Conservation (phyloP, 345 rosid species). For the Eucalyptus polyanthemos region DNA sequence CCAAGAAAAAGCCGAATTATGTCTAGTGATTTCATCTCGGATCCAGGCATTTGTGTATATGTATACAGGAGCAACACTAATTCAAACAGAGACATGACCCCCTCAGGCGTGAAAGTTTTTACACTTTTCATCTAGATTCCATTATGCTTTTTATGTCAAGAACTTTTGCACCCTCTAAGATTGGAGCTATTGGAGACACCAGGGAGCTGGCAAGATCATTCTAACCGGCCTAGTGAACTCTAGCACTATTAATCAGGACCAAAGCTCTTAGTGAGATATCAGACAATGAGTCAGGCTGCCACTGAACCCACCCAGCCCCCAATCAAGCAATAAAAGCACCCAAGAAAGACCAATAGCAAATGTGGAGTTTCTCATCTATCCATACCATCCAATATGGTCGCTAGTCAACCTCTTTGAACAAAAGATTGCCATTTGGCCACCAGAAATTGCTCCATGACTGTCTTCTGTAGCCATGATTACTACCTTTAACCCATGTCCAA, state of each 20-base stretch:
- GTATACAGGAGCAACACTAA: not conserved
- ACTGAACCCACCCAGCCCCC: not conserved
- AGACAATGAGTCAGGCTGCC: not conserved
- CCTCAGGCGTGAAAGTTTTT: not conserved
- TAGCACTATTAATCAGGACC: not conserved
- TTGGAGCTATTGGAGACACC: not conserved
- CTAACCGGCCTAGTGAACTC: not conserved
- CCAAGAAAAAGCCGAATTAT: not conserved
- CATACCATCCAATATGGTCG: not conserved
- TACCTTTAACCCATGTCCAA: not conserved
- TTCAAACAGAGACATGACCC: not conserved
- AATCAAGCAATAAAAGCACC: not conserved
- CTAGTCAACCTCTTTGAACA: not conserved
- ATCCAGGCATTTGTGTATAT: not conserved
- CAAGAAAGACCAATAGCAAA: not conserved
- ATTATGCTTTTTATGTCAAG: not conserved
- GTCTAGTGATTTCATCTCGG: not conserved
- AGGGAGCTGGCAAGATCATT: not conserved
- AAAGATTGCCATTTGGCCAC: not conserved
- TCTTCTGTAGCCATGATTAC: not conserved
- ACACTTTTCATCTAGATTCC: not conserved
- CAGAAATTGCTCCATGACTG: not conserved
- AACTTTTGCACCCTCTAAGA: not conserved
- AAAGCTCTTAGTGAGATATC: not conserved
- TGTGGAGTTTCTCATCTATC: not conserved